Base-by-base conservation (phyloP, 2,329 filamentous ascomycete genomes). In the Decorospora gaudefroyi region DNA sequence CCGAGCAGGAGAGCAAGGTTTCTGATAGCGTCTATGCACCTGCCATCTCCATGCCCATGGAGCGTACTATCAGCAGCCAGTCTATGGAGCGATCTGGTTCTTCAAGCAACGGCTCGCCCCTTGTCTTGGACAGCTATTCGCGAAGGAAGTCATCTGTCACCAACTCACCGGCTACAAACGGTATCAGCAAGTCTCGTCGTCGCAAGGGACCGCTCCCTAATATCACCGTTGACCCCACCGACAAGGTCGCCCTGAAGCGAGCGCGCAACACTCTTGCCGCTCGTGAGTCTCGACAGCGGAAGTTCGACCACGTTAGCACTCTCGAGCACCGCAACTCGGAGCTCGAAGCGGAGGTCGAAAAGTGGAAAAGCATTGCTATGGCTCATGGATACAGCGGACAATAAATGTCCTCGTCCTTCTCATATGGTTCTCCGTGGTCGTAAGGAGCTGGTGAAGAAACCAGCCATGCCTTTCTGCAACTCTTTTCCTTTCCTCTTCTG, bases 211-310 rank as follows among this genome's bases (percentile, higher is more conserved):
- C 87, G 51, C 76, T 95, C 42, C 85, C 87, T 51, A 85, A 86
- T 5, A 91, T 96, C 67, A 75, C 86, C 49, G 81, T 90, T 25
- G 88, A 96, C 58, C 81, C 84, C 1, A 74, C 61, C 28, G 91
- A 96, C 63, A 81, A 80, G 7, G 70, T 87, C n/a, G 90, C 89
- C 13, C 82, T 91, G 78, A 96, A 96, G 84, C 88, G 92, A 69
- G 91, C 90, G 36, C 87, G 90, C 57, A 97, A 96, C 71, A 95
- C 90, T 6, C 81, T 95, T 69, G 92, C 92, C 12, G 92, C 92
- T 61, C 90, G 92, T 57, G 96, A 96, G 75, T 96, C 90, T 47
- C 86, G 92, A 38, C 86, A 90, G 64, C 86, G 90, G 56, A 96
- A 96, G 76, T 84, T 88, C 44, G 79, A 86, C 67, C 82, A 85